These are phyloP conservation scores for Canavalia gladiata DNA, from an alignment of 306 rosid species.

Conservation along the genomic window DNA sequence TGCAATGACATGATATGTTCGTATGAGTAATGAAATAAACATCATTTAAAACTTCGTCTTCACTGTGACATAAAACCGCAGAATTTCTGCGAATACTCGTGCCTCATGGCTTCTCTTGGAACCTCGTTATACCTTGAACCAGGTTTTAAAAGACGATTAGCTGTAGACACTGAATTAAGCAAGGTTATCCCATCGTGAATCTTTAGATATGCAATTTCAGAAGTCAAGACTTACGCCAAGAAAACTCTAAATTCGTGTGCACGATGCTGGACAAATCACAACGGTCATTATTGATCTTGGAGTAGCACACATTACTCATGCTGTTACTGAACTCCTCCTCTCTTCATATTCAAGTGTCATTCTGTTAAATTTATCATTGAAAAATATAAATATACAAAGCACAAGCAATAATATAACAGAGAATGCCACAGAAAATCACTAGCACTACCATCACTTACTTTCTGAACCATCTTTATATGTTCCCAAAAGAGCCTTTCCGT, in stretches of 20 bases:
- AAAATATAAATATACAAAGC: slow-evolving; percentile 11
- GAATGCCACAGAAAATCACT: slow-evolving; percentile 1
- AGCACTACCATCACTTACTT: slow-evolving; percentile 61
- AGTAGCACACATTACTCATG: background rate
- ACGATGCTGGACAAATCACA: background rate
- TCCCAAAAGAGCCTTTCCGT: slow-evolving; percentile 90
- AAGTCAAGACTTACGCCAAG: background rate
- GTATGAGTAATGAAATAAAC: background rate
- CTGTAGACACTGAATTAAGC: no score
- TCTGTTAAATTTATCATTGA: background rate
- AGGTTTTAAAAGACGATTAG: no score
- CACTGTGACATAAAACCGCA: background rate
- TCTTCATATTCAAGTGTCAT: background rate
- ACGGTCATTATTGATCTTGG: background rate
- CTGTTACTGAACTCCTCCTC: background rate
- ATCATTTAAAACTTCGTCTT: background rate
- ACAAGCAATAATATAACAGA: slow-evolving; percentile 11
- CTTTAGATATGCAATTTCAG: background rate
- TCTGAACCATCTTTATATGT: slow-evolving; percentile 89
- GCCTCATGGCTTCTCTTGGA: background rate
- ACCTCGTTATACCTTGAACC: background rate
- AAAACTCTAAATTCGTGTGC: background rate
- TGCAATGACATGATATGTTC: background rate
- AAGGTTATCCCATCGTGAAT: background rate
- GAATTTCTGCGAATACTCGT: no score